Evolutionary conservation across 108 stramenopile genomes (phyloP), one percentile per base, ranked within the genome.

Genomic region (Nannochloropsis granulata): DNA sequence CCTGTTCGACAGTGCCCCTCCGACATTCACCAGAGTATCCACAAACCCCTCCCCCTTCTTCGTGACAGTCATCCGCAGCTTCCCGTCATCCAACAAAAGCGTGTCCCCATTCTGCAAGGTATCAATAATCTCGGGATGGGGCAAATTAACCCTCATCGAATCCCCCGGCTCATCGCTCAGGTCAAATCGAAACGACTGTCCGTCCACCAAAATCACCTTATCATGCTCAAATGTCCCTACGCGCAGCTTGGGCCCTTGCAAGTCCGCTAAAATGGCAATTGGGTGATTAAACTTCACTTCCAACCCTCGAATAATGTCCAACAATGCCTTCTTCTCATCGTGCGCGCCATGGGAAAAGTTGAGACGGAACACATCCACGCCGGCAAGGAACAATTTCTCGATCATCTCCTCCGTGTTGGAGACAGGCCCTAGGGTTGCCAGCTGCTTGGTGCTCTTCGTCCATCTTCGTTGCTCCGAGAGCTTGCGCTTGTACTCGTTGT

Each of bases 291-390:
- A 97, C 86, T 96, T 96, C 56, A 90, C 92, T 90, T 96, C 97
- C 24, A 96, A 24, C 11, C 14, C 43, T 24, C 87, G 87, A 56
- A 88, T 88, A 3, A 79, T 56, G 21, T 93, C 90, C 42, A 95
- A 86, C 23, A 96, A 85, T 80, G 95, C 93, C 85, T 93, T 93
- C 93, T 98, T 96, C 91, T 98, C 95, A 79, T 94, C 95, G 85
- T 96, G 95, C 25, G 92, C 93, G 43, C 97, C 96, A 87, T 98
- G 97, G 86, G 90, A 91, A 86, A 97, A 97, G 91, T 98, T 98
- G 12, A 98, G 92, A 43, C 97, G 95, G 87, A 96, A 97, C 13
- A 96, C 93, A 85, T 98, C 96, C 19, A 94, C 95, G 81, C 97
- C 97, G 25, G 95, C 95, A 23, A 96, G 90, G 86, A 98, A 97